Percentiles rank a stretch among this genome's conserved stretches.
Conservation (phyloP, 2,329 filamentous ascomycete species). For the Didymella pomorum region DNA sequence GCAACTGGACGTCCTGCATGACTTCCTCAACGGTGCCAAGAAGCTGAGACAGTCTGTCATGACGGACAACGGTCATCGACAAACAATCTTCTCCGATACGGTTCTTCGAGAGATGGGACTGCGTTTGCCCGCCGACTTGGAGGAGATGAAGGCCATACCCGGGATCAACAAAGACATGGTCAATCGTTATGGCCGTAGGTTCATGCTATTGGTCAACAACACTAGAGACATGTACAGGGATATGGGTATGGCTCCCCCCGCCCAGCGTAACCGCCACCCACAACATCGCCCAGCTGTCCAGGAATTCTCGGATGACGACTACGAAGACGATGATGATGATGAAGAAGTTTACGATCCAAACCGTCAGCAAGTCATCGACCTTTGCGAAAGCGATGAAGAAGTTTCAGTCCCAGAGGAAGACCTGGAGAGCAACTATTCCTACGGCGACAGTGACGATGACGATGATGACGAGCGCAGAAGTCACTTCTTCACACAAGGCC, state of each 20-base stretch:
- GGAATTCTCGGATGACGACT: conserved; percentile 48
- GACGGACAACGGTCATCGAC: conserved; percentile 64
- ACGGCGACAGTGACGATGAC: conserved; percentile 24
- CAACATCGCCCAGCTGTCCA: conserved; percentile 29
- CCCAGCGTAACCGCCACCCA: conserved; percentile 24
- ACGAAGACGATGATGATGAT: conserved; percentile 51
- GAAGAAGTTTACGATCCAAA: conserved; percentile 57
- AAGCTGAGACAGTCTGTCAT: conserved; percentile 68
- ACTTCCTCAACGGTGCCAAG: conserved; percentile 71
- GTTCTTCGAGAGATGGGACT: conserved; percentile 78
- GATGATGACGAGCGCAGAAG: conserved; percentile 38
- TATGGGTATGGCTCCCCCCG: conserved; percentile 28
- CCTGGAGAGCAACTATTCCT: conserved; percentile 32
- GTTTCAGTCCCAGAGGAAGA: conserved; percentile 21
- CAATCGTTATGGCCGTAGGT: conserved; percentile 65
- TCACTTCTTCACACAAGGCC: conserved; percentile 39
- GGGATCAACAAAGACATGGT: conserved; percentile 71
- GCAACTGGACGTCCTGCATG: conserved; percentile 69
- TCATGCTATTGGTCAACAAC: conserved; percentile 65
- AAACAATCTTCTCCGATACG: conserved; percentile 71
- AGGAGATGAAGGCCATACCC: conserved; percentile 69
- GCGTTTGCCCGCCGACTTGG: conserved; percentile 67
- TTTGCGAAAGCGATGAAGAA: conserved; percentile 51
- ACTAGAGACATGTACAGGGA: conserved; percentile 39
- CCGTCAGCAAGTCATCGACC: conserved; percentile 57